These are phyloP conservation scores for Calvatia gigantea DNA, from an alignment of 768 basidiomycete species.

Conservation along the genomic window DNA sequence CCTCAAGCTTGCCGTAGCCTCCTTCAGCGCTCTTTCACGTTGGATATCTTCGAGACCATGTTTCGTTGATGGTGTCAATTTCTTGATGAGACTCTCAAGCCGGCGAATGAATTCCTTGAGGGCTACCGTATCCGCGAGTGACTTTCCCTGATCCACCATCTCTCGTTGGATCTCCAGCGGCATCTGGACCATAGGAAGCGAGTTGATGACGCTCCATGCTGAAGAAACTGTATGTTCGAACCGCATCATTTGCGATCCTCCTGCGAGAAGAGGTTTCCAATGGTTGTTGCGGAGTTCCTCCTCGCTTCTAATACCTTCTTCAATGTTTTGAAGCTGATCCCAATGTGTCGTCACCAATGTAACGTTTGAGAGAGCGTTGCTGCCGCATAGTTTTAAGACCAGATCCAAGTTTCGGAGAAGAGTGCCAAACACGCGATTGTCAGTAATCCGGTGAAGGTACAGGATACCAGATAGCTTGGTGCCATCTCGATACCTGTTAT, in stretches of 20 bases:
- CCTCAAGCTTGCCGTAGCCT: neutral
- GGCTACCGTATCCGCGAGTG: constrained; percentile 9
- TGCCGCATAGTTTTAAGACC: constrained; percentile 33
- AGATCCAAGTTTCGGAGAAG: constrained; percentile 23
- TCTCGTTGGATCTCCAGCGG: constrained; percentile 16
- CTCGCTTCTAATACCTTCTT: constrained; percentile 10
- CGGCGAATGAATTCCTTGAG: neutral
- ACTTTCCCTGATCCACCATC: constrained; percentile 13
- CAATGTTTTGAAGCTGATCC: constrained; percentile 15
- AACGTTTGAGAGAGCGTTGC: constrained; percentile 22
- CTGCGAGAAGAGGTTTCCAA: too few species aligned
- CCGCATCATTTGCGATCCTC: constrained; percentile 16
- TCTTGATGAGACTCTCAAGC: neutral
- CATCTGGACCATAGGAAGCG: neutral
- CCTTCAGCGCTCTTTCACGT: neutral
- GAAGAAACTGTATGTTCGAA: neutral
- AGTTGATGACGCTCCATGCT: neutral
- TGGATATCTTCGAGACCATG: neutral
- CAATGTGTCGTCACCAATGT: constrained; percentile 37
- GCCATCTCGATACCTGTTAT: neutral
- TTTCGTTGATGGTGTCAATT: neutral
- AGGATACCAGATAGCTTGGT: constrained; percentile 24
- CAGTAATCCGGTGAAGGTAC: constrained; percentile 31
- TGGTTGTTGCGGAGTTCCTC: constrained; percentile 12
- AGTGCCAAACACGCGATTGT: constrained; percentile 27